Base-by-base conservation (phyloP, 192 early-diverging fungal species). In the Spinellus fusiger region DNA sequence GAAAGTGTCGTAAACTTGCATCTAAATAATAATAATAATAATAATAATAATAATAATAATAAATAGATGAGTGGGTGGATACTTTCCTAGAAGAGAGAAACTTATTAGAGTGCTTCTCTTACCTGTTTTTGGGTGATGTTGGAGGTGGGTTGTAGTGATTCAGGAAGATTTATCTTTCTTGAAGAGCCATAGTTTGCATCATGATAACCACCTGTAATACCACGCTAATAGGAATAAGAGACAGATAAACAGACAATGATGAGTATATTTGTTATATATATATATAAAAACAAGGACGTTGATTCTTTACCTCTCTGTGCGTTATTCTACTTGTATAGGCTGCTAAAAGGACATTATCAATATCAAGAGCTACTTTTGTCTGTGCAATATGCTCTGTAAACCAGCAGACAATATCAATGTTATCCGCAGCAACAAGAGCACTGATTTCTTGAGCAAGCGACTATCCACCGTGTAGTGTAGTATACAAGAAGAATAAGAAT, bases 331-430 rank as follows among this genome's bases (percentile, higher is more conserved):
- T 85, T 28, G 77, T 55, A 62, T 85, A 95, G 12, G 88, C 76
- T 6, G 82, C 67, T 15, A 74, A 76, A 33, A 99, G 75, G 7
- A 74, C 65, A 27, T 90, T 83, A 70, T 94, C 92, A 44, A 99
- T 91, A 57, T 95, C 92, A 12, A 84, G 79, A n/a, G 91, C 72
- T 1, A 93, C 91, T 56, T 93, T 91, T 63, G 91, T 88, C 47
- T 91, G 88, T 5, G 97, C 93, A n/a, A 93, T 86, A 65, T 94
- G 91, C 63, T 99, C 93, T 31, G 96, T 86, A 54, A 98, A 85
- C 0, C 89, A 84, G 66, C 94, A 96, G 13, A 89, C 92, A 28
- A 94, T 74, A 34, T 98, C 94, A 50, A 98, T 71, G 61, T 99
- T 99, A 65, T 98, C 95, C 10, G 84, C 78, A 8, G 94, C 91